Conservation (phyloP, 2,329 filamentous ascomycete genomes). For the Davidsoniella eucalypti region DNA sequence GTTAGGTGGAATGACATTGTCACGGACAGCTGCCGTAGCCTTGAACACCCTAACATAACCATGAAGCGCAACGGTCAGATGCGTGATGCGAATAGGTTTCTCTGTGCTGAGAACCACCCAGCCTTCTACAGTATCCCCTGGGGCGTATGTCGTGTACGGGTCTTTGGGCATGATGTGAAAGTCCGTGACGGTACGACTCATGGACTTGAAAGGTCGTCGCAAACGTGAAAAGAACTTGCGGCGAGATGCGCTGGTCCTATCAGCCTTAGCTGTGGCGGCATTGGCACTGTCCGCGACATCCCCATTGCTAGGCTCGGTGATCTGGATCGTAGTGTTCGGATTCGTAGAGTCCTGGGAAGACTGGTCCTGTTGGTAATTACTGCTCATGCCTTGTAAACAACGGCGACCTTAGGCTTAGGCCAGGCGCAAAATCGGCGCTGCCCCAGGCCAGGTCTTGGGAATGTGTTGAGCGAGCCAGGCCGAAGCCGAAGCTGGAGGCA, state of each 20-base stretch:
- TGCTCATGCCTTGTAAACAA: constrained; percentile 11
- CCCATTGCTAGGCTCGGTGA: constrained; percentile 3
- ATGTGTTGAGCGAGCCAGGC: background rate
- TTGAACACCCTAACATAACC: constrained; percentile 69
- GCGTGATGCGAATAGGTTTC: constrained; percentile 62
- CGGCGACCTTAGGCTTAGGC: constrained; percentile 11
- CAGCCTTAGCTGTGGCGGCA: background rate
- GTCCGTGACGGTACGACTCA: constrained; percentile 52
- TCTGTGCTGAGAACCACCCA: constrained; percentile 55
- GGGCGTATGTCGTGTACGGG: constrained; percentile 59
- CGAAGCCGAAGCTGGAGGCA: background rate
- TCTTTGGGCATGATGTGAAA: constrained; percentile 65
- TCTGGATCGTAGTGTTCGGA: background rate
- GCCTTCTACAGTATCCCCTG: constrained; percentile 59
- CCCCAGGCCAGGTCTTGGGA: constrained; percentile 12
- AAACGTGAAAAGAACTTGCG: constrained; percentile 33
- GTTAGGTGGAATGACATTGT: constrained; percentile 18
- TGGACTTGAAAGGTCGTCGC: constrained; percentile 30
- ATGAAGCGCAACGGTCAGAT: constrained; percentile 61
- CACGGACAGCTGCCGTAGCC: constrained; percentile 41
- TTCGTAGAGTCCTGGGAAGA: constrained; percentile 9
- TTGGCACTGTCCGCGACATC: background rate
- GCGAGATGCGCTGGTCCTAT: background rate
- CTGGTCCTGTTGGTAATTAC: constrained; percentile 8
- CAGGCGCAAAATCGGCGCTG: constrained; percentile 12